Percentiles rank a stretch among this genome's conserved stretches.
Evolutionary conservation across 768 basidiomycete species (phyloP).

Genomic region (Hygrophorus russula): DNA sequence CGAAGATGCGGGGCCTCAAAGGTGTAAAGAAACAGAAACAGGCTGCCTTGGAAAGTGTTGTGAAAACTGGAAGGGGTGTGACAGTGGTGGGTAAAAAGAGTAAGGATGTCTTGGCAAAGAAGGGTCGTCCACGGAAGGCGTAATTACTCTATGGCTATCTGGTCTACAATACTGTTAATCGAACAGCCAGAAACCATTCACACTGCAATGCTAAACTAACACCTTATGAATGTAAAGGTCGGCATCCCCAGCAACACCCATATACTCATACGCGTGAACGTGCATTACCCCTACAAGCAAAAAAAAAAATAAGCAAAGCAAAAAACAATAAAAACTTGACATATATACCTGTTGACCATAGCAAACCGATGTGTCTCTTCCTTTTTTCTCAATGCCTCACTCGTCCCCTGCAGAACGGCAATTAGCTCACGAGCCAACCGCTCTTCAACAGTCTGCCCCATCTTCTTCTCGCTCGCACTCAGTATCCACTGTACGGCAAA

Average conservation of each 20-base stretch:
- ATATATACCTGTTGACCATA: constrained; percentile 64
- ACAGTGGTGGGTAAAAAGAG: constrained; percentile 74
- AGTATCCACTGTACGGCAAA: constrained; percentile 66
- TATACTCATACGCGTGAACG: constrained; percentile 3
- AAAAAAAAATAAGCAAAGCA: neutral
- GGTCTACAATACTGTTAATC: neutral
- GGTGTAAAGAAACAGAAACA: constrained; percentile 76
- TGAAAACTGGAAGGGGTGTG: constrained; percentile 78
- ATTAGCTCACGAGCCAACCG: constrained; percentile 75
- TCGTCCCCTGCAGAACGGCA: constrained; percentile 51
- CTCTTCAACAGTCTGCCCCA: constrained; percentile 50
- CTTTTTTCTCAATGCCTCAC: constrained; percentile 52
- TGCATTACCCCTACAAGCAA: constrained; percentile 6
- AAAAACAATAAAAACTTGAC: neutral
- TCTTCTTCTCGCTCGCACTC: constrained; percentile 42
- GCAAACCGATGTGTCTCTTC: constrained; percentile 53
- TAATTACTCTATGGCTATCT: too few relatives aligned
- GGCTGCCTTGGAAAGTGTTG: constrained; percentile 66
- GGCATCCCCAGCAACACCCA: too few relatives aligned
- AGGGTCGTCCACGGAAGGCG: constrained; percentile 11
- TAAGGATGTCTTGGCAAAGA: constrained; percentile 22
- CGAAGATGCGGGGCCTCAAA: constrained; percentile 39
- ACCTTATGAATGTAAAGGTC: too few relatives aligned
- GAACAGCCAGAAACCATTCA: neutral
- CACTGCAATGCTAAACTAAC: too few relatives aligned